Base-by-base conservation (phyloP, 2,329 filamentous ascomycete genomes). In the Purpureocillium lavendulum region DNA sequence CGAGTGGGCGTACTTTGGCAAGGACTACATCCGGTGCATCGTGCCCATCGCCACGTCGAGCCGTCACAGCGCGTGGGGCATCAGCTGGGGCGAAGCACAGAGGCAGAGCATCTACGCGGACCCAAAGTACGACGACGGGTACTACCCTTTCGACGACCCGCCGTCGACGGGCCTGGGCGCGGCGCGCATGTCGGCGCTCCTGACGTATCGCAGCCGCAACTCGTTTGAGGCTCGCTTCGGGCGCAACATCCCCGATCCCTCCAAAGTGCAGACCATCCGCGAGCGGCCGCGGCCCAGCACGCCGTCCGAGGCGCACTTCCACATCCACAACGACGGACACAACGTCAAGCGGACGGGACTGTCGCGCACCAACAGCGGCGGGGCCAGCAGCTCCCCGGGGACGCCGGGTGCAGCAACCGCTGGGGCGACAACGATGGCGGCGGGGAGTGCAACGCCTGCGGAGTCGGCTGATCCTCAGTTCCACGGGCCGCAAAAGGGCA, bases 111-210 rank as follows among this genome's bases (percentile, higher is more conserved):
- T 98, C 59, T 98, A 97, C 65, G 89, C 87, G 30, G 92, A 98
- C 58, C 92, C 92, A 26, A 97, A 96, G 67, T 98, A 98, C 61
- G 88, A 96, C 45, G 89, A 97, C 55, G 92, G 92, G 33, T 97
- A 96, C 65, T 98, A 97, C 58, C 55, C 79, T 1, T 94, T 92
- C 53, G 75, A 84, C 26, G 87, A 97, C 51, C 89, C 89, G 28
- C 92, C 92, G 1, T 70, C 80, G 0, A 84, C 88, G 1, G 92
- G 92, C 1, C 75, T 98, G 2, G 88, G 89, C 11, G 92, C 92
- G 7, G 92, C 92, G 18, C 87, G 92, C 54, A 98, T 98, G 92
- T 87, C 89, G 41, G 92, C 92, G 2, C 76, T 98, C 30, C 70
- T 98, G 52, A 98, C 92, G 7, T 98, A 98, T 65, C 81, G 92